Base-by-base conservation (phyloP, 2,329 filamentous ascomycete species). In the Cladophialophora immunda region DNA sequence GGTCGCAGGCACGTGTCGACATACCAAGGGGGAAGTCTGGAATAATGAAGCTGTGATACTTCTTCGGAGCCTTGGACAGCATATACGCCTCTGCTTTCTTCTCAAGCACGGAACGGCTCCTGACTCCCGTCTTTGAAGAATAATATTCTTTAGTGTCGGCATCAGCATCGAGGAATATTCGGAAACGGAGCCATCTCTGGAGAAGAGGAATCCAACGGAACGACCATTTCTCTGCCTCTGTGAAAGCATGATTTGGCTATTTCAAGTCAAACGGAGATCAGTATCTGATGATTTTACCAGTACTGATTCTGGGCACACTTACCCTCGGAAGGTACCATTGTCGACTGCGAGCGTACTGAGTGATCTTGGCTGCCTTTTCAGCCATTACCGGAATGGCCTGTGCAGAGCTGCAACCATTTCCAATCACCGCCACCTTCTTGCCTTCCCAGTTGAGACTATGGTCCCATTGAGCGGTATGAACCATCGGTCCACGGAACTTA, bases 21-120 rank as follows among this genome's bases (percentile, higher is more conserved):
- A 13, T 36, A 0, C 58, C 87, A 86, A 19, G 89, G 75, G 82
- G 81, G 64, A 87, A 90, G 57, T 89, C 82, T 0, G 88, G 88
- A 0, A 86, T 86, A 27, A 90, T 75, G 3, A 88, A 80, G 25
- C 87, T 83, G 66, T 86, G 84, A 64, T 89, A 90, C 74, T 87
- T 85, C 57, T 82, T 77, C 0, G 88, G 88, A 0, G 84, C 84
- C 0, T 75, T 78, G 3, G 74, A 71, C 61, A 80, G 81, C 80
- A 88, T 83, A 50, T 83, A 77, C 13, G 72, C 63, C 41, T 47
- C 53, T 45, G 65, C 27, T 9, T 67, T 25, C 22, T 53, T 47
- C 47, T 67, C 65, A 27, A 45, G 60, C 8, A 3, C 30, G 6
- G 27, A 8, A 52, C 65, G 17, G 7, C 25, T 45, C 32, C 56